A percentile compares a stretch with the other conserved stretches of the same genome.
These are phyloP conservation scores for Martensiomyces pterosporus DNA, from an alignment of 192 early-diverging fungal species.

Conservation along the genomic window DNA sequence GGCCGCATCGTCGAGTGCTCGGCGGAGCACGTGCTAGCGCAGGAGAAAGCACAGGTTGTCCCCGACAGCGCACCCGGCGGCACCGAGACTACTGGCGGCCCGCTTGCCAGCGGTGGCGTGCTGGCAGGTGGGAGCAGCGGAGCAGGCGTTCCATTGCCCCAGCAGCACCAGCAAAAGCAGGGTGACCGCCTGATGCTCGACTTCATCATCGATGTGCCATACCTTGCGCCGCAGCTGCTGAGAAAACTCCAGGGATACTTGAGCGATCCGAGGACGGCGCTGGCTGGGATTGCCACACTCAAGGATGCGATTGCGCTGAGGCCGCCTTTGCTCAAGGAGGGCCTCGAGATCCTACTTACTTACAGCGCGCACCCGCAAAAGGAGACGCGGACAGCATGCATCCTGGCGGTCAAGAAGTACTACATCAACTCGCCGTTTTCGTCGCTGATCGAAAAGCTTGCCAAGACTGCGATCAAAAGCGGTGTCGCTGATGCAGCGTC, in stretches of 20 bases:
- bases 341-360: slow-evolving; percentile 29
- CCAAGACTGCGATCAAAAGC: slow-evolving; percentile 7
- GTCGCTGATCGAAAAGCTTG: slow-evolving; percentile 24
- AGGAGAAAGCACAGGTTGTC: slow-evolving; percentile 9
- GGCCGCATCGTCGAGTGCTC: slow-evolving; percentile 21
- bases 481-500: slow-evolving; percentile 10
- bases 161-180: slow-evolving; percentile 3
- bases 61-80: slow-evolving; percentile 5
- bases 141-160: slow-evolving; percentile 3
- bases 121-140: too few species aligned
- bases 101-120: slow-evolving; percentile 2
- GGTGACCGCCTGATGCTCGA: slow-evolving; percentile 18
- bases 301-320: slow-evolving; percentile 44
- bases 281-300: slow-evolving; percentile 28
- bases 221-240: slow-evolving; percentile 7
- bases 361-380: slow-evolving; percentile 31
- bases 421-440: slow-evolving; percentile 9
- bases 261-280: slow-evolving; percentile 15
- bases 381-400: slow-evolving; percentile 34
- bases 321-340: slow-evolving; percentile 25
- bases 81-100: background rate
- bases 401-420: slow-evolving; percentile 38
- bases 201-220: slow-evolving; percentile 38
- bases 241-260: slow-evolving; percentile 24
- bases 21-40: slow-evolving; percentile 12